These are phyloP conservation scores for Teunomyces barrocoloradensis DNA, from an alignment of 805 yeast genomes.

Conservation along the genomic window DNA sequence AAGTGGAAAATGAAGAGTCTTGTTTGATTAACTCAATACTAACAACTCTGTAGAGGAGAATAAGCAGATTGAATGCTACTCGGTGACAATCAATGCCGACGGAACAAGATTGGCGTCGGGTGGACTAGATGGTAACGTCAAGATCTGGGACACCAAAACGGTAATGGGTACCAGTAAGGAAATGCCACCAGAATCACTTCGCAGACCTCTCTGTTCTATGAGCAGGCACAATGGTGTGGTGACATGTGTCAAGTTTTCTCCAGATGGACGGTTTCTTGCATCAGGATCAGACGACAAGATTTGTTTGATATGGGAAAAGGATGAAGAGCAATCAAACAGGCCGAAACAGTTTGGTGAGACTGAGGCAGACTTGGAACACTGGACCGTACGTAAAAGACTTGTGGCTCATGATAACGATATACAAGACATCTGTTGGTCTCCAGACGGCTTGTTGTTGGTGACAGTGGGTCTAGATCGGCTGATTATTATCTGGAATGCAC, in stretches of 20 bases:
- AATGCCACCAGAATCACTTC: conserved; percentile 22
- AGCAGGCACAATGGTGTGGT: conserved; percentile 96
- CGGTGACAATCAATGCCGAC: conserved; percentile 77
- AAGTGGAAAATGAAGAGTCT: conserved; percentile 14
- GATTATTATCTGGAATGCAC: conserved; percentile 90
- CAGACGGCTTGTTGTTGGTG: conserved; percentile 85
- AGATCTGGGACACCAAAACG: conserved; percentile 77
- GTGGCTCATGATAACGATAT: conserved; percentile 98
- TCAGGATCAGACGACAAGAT: conserved; percentile 95
- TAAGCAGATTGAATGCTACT: conserved; percentile 78
- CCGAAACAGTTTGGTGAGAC: conserved; percentile 65
- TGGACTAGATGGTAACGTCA: conserved; percentile 85
- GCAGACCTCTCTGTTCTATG: conserved; percentile 80
- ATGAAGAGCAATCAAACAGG: conserved; percentile 60
- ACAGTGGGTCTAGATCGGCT: conserved; percentile 94
- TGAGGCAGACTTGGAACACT: conserved; percentile 76
- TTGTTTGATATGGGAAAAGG: conserved; percentile 88
- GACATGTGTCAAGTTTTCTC: conserved; percentile 88
- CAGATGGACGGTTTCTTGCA: conserved; percentile 87
- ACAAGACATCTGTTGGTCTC: conserved; percentile 98
- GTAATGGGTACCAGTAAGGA: conserved; percentile 31
- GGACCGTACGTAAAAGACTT: conserved; percentile 89
- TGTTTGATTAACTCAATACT: conserved; percentile 9
- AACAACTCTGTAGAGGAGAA: conserved; percentile 60
- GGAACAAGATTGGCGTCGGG: conserved; percentile 89